Percentiles rank a stretch among this genome's conserved stretches.
Conservation (phyloP, 2,329 filamentous ascomycete genomes). For the Penicillium thymicola region DNA sequence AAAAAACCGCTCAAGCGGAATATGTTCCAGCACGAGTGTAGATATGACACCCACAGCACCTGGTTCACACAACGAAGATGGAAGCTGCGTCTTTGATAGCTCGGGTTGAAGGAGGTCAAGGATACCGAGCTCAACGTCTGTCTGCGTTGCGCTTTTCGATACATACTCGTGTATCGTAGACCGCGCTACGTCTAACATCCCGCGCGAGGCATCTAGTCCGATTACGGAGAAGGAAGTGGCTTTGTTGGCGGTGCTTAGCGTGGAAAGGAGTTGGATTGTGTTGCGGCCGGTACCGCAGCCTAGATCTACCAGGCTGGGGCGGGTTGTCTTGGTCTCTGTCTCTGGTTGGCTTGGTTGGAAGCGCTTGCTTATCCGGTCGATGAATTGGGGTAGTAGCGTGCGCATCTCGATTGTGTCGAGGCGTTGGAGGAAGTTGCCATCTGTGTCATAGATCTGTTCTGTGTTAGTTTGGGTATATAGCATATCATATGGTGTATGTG, state of each 20-base stretch:
- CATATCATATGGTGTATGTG: neutral
- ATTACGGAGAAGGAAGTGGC: constrained; percentile 37
- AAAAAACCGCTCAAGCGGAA: constrained; percentile 60
- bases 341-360: neutral
- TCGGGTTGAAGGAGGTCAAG: constrained; percentile 41
- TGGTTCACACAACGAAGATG: constrained; percentile 14
- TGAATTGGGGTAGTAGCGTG: constrained; percentile 49
- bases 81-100: constrained; percentile 1
- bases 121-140: constrained; percentile 28
- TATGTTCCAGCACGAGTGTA: constrained; percentile 64
- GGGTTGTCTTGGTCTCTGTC: constrained; percentile 15
- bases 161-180: constrained; percentile 30
- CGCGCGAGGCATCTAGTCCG: constrained; percentile 55
- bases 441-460: constrained; percentile 57
- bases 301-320: constrained; percentile 54
- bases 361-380: constrained; percentile 30
- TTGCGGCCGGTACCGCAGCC: constrained; percentile 66
- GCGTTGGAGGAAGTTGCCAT: constrained; percentile 64
- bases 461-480: neutral
- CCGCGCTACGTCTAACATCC: constrained; percentile 57
- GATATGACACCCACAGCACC: constrained; percentile 51
- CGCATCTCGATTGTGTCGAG: constrained; percentile 59
- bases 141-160: neutral
- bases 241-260: neutral
- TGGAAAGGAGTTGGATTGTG: constrained; percentile 50